Conservation (phyloP, 495 filamentous ascomycete genomes). For the Penicillium paradoxum region DNA sequence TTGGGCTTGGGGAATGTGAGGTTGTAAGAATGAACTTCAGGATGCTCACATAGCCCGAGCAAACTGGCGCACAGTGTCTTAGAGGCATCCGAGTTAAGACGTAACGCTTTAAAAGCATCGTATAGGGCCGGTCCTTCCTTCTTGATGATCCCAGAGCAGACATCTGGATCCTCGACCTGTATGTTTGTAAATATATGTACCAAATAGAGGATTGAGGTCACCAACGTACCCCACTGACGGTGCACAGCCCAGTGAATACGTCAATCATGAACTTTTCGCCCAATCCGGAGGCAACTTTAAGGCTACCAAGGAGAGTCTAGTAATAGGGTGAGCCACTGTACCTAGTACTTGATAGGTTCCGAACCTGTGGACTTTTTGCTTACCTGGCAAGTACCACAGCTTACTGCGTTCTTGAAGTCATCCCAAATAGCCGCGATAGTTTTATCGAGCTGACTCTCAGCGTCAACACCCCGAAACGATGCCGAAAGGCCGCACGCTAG, state of each 20-base stretch:
- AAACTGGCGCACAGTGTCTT: conserved; percentile 45
- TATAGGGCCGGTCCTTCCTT: conserved; percentile 48
- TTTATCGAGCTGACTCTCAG: conserved; percentile 3
- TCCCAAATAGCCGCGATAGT: conserved; percentile 19
- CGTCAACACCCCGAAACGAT: not conserved
- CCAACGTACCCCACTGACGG: conserved; percentile 33
- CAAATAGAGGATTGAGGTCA: not conserved
- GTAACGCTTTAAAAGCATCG: conserved; percentile 40
- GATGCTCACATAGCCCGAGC: conserved; percentile 47
- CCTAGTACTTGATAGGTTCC: no score
- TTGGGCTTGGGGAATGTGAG: conserved; percentile 44
- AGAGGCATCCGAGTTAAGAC: conserved; percentile 43
- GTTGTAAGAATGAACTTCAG: conserved; percentile 35
- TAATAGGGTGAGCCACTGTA: not conserved
- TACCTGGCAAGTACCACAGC: conserved; percentile 21
- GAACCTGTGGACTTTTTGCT: no score
- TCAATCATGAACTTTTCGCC: conserved; percentile 39
- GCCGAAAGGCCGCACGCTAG: conserved; percentile 1
- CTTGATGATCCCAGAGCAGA: conserved; percentile 43
- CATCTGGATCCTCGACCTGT: conserved; percentile 44
- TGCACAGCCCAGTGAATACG: conserved; percentile 43
- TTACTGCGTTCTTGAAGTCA: conserved; percentile 20
- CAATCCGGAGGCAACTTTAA: conserved; percentile 41
- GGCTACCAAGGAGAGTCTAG: conserved; percentile 39
- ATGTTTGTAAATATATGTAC: not conserved